Evolutionary conservation across 768 basidiomycete genomes (phyloP).

Genomic region (Pleurotus giganteus): DNA sequence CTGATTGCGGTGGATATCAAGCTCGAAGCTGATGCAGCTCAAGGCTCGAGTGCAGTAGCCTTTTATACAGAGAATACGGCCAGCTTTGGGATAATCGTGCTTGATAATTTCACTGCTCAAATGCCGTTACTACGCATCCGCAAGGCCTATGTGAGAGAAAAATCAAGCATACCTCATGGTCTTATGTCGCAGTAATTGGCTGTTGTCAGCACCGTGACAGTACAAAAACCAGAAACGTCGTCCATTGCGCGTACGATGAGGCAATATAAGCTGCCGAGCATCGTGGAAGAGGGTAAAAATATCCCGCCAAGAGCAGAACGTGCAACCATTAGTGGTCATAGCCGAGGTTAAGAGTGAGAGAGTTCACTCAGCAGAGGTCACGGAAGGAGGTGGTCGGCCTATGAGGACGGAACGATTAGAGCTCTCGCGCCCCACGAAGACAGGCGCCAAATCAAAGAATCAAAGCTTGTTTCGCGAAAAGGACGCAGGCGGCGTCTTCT

Average conservation of each 20-base stretch:
- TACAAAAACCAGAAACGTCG: neutral
- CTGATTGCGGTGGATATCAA: constrained; percentile 1
- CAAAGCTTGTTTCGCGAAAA: constrained; percentile 8
- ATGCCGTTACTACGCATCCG: neutral
- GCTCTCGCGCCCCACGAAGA: neutral
- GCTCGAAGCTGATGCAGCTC: neutral
- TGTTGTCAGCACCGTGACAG: neutral
- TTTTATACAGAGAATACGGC: constrained; percentile 1
- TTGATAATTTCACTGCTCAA: neutral
- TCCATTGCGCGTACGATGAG: neutral
- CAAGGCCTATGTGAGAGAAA: constrained; percentile 2
- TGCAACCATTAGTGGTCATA: neutral
- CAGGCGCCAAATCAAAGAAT: neutral
- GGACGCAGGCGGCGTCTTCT: neutral
- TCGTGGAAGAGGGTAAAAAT: neutral
- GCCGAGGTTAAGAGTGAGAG: neutral
- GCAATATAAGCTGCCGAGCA: neutral
- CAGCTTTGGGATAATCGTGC: neutral
- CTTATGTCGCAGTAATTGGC: neutral
- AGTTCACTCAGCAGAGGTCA: neutral
- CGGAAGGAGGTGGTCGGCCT: neutral
- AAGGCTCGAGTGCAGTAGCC: neutral
- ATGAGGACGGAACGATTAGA: constrained; percentile 7
- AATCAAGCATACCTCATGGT: neutral
- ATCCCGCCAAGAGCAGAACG: neutral